phyloP scores from a whole-genome alignment of 139 green algal genomes.

The Ettlia oleoabundans region DNA sequence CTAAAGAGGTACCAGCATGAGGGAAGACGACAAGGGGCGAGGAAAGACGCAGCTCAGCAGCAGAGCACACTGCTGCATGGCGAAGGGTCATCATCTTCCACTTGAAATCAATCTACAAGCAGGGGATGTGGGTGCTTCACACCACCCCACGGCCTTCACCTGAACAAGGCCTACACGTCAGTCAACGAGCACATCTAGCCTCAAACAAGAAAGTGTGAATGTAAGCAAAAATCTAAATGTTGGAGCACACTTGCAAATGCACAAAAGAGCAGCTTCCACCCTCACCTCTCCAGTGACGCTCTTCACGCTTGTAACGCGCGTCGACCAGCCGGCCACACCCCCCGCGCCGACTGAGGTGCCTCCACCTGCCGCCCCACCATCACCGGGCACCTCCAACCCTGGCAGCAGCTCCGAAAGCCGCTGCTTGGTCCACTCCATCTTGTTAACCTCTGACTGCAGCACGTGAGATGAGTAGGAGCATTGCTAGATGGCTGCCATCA shows the following conservation, averaged over 20 bases:
- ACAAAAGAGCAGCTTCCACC: not conserved
- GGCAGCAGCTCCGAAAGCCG: conserved; percentile 67
- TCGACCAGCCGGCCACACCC: too few relatives aligned
- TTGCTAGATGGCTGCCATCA: not conserved
- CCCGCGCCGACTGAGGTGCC: not conserved
- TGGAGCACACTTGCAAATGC: not conserved
- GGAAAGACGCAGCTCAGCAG: too few relatives aligned
- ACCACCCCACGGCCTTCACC: too few relatives aligned
- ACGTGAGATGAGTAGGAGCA: not conserved
- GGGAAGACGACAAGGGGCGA: too few relatives aligned
- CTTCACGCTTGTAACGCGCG: conserved; percentile 4
- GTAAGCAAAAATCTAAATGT: not conserved
- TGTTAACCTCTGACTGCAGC: conserved; percentile 72
- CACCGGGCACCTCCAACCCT: not conserved
- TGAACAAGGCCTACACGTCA: too few relatives aligned
- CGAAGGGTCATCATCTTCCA: too few relatives aligned
- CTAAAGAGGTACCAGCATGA: not conserved
- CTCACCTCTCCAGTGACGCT: conserved; percentile 35
- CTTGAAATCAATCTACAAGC: too few relatives aligned
- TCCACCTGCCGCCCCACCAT: not conserved
- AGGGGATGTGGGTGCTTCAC: too few relatives aligned
- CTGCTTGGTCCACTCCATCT: conserved; percentile 62
- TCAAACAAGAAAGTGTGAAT: too few relatives aligned
- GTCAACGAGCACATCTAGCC: too few relatives aligned
- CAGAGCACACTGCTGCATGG: too few relatives aligned